Base-by-base conservation (phyloP, 768 basidiomycete species). In the Sarcomyxa edulis region DNA sequence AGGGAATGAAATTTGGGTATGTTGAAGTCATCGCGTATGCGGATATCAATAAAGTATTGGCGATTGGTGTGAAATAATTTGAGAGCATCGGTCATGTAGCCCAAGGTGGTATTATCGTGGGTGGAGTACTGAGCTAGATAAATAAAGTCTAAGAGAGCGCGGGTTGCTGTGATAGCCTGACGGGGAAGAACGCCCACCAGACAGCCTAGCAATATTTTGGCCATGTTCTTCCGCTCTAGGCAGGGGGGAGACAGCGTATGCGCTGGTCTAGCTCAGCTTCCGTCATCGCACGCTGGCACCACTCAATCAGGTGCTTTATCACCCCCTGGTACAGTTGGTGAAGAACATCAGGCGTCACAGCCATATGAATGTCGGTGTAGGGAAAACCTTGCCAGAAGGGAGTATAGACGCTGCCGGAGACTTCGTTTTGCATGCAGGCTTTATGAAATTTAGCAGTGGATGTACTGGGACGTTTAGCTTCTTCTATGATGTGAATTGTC, bases 251-350 rank as follows among this genome's bases (percentile, higher is more conserved):
- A 20, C 11, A 0, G 55, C 31, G 54, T 69, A 58, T 2, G 45
- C 33, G 21, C 46, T 40, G 46, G 41, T 72, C 67, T 7, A 71
- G 26, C 38, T 66, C 64, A 7, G 34, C 31, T 0, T 37, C 30
- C 16, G 18, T 51, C 10, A 53, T 35, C 1, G 50, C 45, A 27
- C 30, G 16, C 5, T 48, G 49, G 8, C 47, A 55, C 69, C 65
- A 72, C 5, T 49, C 54, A 1, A 61, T 52, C 3, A 67, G 35
- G 34, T 72, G 69, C 35, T 68, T 68, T 56, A 72, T 67, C 2
- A 70, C 40, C 0, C 72, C 72, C 44, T 74, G 66, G 49, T 72
- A 61, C 0, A 74, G 51, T 45, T 72, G 69, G 45, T 72, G 70
- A 11, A 74, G 61, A 18, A 71, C 29, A 53, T 71, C 53, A 11